Conservation (phyloP, 2,329 filamentous ascomycete genomes). For the Pseudovirgaria hyperparasitica region DNA sequence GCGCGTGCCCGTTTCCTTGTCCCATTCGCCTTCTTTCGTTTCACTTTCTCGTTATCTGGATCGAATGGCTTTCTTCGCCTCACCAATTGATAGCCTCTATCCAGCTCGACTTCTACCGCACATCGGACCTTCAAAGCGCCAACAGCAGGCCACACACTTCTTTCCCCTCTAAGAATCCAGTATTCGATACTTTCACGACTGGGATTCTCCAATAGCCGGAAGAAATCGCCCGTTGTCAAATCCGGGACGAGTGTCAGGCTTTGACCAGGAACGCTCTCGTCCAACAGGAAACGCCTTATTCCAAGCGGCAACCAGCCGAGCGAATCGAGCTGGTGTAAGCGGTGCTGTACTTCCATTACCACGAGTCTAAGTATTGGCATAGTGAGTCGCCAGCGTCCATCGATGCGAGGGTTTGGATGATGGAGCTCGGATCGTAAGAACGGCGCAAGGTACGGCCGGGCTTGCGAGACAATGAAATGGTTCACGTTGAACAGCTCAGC, state of each 20-base stretch:
- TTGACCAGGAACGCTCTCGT: conserved; percentile 68
- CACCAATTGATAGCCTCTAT: conserved; percentile 71
- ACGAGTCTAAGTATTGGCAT: conserved; percentile 50
- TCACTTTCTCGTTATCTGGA: conserved; percentile 35
- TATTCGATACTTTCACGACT: conserved; percentile 63
- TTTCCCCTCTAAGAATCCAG: conserved; percentile 76
- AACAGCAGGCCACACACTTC: conserved; percentile 83
- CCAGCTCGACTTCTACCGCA: conserved; percentile 76
- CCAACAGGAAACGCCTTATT: conserved; percentile 65
- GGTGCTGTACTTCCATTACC: conserved; percentile 65
- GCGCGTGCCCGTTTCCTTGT: too few species aligned
- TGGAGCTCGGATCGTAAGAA: conserved; percentile 74
- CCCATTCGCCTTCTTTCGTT: conserved; percentile 8
- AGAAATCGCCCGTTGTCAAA: conserved; percentile 59
- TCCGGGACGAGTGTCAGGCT: conserved; percentile 74
- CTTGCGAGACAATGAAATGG: conserved; percentile 90
- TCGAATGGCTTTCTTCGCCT: conserved; percentile 39
- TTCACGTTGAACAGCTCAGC: conserved; percentile 84
- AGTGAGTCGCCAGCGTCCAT: conserved; percentile 46
- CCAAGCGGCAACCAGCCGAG: conserved; percentile 57
- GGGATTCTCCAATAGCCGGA: conserved; percentile 69
- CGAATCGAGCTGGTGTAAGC: conserved; percentile 68
- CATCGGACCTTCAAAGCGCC: conserved; percentile 70
- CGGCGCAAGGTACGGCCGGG: conserved; percentile 76
- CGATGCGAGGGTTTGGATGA: conserved; percentile 49